phyloP scores from a whole-genome alignment of 2,329 filamentous ascomycete genomes.

The Scedosporium apiospermum region DNA sequence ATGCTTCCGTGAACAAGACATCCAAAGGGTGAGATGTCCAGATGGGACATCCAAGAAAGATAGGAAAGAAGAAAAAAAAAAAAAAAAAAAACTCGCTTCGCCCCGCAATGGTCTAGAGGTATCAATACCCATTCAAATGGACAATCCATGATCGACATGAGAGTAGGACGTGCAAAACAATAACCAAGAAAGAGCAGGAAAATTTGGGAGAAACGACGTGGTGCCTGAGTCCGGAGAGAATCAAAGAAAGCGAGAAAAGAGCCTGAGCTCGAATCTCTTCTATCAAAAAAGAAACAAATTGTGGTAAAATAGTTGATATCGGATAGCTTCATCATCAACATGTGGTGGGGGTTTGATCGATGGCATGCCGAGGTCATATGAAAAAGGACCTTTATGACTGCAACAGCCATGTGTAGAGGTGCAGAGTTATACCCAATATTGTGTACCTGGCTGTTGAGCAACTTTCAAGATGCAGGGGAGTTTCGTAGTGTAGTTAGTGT shows the following conservation, averaged over 20 bases:
- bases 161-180: background rate
- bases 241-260: background rate
- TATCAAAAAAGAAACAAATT: background rate
- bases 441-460: background rate
- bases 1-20: background rate
- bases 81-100: slow-evolving; percentile 2
- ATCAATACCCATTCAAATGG: slow-evolving; percentile 3
- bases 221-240: background rate
- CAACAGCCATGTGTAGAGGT: background rate
- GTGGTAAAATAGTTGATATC: background rate
- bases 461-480: background rate
- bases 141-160: background rate
- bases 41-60: background rate
- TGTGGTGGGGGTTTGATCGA: too few relatives aligned
- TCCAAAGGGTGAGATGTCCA: background rate
- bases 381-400: background rate
- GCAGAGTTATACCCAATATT: background rate
- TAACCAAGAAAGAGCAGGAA: background rate
- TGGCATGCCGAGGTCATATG: too few relatives aligned
- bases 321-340: background rate
- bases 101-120: slow-evolving; percentile 3
- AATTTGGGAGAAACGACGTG: background rate
- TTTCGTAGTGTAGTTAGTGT: background rate
- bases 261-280: slow-evolving; percentile 4
- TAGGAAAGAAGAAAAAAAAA: background rate